Evolutionary conservation across 228 moss, liverwort and hornwort species (phyloP).

Genomic region (Sphagnum fallax): DNA sequence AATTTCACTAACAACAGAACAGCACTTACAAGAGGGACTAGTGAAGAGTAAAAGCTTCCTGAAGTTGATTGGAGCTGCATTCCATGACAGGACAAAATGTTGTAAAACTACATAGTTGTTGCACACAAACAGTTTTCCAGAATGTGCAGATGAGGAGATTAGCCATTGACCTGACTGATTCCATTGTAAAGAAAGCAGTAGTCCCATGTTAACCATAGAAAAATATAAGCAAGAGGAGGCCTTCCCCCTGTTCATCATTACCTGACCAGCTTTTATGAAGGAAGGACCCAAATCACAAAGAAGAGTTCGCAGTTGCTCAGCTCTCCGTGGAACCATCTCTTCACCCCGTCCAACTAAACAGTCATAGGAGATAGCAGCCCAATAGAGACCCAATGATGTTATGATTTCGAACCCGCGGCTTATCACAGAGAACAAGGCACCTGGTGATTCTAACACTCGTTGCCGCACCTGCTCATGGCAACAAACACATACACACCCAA

Average conservation of each 20-base stretch:
- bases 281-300: slow-evolving; percentile 87
- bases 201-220: too few relatives aligned
- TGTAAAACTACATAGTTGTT: too few relatives aligned
- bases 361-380: slow-evolving; percentile 85
- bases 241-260: slow-evolving; percentile 3
- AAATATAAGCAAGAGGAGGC: too few relatives aligned
- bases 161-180: not conserved
- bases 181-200: not conserved
- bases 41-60: not conserved
- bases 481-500: not conserved
- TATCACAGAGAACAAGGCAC: slow-evolving; percentile 55
- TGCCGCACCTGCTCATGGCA: slow-evolving; percentile 54
- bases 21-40: not conserved
- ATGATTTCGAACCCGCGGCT: slow-evolving; percentile 69
- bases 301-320: slow-evolving; percentile 76
- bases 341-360: slow-evolving; percentile 86
- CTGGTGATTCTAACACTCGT: slow-evolving; percentile 63
- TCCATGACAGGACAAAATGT: too few relatives aligned
- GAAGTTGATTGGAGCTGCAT: not conserved
- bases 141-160: not conserved
- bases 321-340: slow-evolving; percentile 92
- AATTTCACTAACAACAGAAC: too few relatives aligned
- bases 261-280: slow-evolving; percentile 99
- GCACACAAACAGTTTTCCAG: too few relatives aligned
- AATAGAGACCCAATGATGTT: slow-evolving; percentile 69